Evolutionary conservation across 164 flowering plant genomes (phyloP), one percentile per base, ranked within the genome.

Genomic region (Aristolochia fimbriata): DNA sequence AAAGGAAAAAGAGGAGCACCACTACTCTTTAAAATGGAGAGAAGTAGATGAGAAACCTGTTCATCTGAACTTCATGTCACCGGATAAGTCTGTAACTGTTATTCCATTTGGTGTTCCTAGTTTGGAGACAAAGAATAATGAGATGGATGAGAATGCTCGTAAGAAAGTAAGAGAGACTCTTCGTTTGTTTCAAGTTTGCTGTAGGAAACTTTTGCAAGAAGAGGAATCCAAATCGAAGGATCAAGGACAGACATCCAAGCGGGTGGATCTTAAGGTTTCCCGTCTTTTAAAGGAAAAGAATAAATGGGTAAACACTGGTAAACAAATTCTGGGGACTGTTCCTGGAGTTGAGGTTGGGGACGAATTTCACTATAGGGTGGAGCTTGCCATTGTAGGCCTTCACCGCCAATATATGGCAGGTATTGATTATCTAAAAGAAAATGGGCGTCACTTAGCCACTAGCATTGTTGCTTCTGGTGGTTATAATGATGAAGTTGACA

Each of bases 301-400:
- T 21, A 85, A 75, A 68, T 76, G 66, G 58, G 72, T 84, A 24
- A 84, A 84, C 71, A 66, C 71, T 6, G 80, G 75, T 2, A 73
- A 78, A 56, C 66, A 65, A 33, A 77, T 81, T 41, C 20, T 88
- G 43, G 99, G 99, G 49, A 30, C 48, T 60, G 91, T 93, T 12
- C 89, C 95, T 16, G 97, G 99, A 24, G 89, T 90, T 59, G 95
- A 88, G 71, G 80, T 93, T 68, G 99, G 97, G 27, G 96, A 90
- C 53, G 86, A 86, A 71, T 93, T 90, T 68, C 95, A 80, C 20
- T 93, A 77, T 68, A 78, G 97, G 66, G 80, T 80, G 27, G 99
- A 93, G 73, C 95, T 93, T 33, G 70, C 71, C 48, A 67, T 88
- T 27, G 62, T 93, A 25, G 99, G 96, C 16, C 81, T 93, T 65